phyloP scores from a whole-genome alignment of 306 rosid species.

The Abrus precatorius region DNA sequence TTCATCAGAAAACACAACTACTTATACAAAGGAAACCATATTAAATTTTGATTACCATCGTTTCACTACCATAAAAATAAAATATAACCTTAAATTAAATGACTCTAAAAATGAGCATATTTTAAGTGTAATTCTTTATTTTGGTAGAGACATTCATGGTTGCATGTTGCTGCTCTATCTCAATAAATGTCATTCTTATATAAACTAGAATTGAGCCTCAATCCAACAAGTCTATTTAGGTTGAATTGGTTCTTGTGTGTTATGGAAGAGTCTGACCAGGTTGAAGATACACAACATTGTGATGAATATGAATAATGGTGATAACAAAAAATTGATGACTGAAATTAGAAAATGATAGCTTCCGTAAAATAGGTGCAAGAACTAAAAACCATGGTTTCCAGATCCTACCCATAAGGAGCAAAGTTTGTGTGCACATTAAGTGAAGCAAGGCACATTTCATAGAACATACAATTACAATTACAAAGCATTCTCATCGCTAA shows the following conservation, averaged over 20 bases:
- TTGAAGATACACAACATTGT: background rate
- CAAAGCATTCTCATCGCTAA: background rate
- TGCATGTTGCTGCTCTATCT: conserved; percentile 19
- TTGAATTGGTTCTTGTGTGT: background rate
- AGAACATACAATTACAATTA: background rate
- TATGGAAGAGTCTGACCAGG: conserved; percentile 20
- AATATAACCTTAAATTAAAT: conserved; percentile 8
- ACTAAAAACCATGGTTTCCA: background rate
- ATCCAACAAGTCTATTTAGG: background rate
- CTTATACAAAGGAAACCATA: conserved; percentile 4
- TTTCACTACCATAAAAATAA: conserved; percentile 25
- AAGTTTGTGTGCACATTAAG: background rate
- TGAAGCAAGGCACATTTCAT: background rate
- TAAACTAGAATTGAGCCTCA: conserved; percentile 6
- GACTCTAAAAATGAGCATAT: background rate
- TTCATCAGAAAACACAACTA: conserved; percentile 25
- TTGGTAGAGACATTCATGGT: conserved; percentile 2
- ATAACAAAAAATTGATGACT: conserved; percentile 7
- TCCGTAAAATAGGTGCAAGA: background rate
- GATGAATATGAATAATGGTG: background rate
- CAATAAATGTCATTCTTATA: conserved; percentile 9
- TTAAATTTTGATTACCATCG: conserved; percentile 27
- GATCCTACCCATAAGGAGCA: background rate
- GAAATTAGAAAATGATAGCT: background rate
- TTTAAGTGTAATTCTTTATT: background rate